Percentiles rank a stretch among this genome's conserved stretches.
These are phyloP conservation scores for Diutina rugosa DNA, from an alignment of 1,139 yeast species.

Conservation along the genomic window DNA sequence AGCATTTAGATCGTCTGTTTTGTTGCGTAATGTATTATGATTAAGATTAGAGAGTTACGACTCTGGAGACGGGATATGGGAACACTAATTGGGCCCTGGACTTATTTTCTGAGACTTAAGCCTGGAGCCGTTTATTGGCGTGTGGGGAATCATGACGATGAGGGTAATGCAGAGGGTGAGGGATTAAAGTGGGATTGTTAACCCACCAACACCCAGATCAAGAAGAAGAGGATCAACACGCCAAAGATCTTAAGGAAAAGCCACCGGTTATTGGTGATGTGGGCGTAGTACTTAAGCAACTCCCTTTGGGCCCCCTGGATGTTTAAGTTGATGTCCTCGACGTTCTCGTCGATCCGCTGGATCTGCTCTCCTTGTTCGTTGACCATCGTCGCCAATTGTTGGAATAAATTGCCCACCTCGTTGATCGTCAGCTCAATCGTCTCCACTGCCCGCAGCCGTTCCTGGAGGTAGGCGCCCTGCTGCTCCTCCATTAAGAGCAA, in stretches of 20 bases:
- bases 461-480: conserved; percentile 60
- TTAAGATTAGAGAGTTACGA: no score
- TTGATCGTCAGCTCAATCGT: conserved; percentile 92
- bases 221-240: conserved; percentile 62
- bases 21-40: no score
- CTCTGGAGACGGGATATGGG: not conserved
- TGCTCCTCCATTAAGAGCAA: conserved; percentile 59
- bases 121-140: not conserved
- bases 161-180: not conserved
- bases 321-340: conserved; percentile 83
- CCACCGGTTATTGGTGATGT: conserved; percentile 87
- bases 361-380: conserved; percentile 95
- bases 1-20: no score
- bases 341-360: conserved; percentile 89
- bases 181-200: conserved; percentile 9
- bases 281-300: conserved; percentile 76
- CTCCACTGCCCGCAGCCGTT: conserved; percentile 83
- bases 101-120: not conserved
- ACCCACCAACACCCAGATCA: conserved; percentile 70
- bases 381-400: conserved; percentile 93
- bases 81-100: not conserved
- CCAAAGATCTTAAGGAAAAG: conserved; percentile 84
- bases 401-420: conserved; percentile 90
- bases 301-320: conserved; percentile 93
- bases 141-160: no score